Base-by-base conservation (phyloP, 225 moss, liverwort and hornwort genomes). In the Anthoceros angustus region DNA sequence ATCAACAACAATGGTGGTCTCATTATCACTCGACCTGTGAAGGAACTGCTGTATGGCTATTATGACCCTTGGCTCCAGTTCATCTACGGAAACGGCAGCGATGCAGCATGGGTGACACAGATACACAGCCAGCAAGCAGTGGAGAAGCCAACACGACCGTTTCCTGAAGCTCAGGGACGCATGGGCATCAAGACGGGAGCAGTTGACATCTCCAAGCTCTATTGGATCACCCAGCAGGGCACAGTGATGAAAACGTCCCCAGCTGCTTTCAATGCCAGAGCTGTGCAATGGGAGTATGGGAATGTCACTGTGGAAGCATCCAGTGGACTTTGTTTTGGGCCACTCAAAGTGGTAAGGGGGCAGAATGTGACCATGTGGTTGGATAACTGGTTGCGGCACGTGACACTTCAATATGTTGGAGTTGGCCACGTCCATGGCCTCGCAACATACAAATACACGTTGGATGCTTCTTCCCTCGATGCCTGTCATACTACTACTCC, bases 161-260 rank as follows among this genome's bases (percentile, higher is more conserved):
- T 55, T 55, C 55, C 55, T 55, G 55, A 55, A 20, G 55, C 14
- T 15, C 12, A 55, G 55, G 55, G 16, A 15, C 23, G 23, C 55
- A 55, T 55, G 55, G 55, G 55, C n/a, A 55, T 55, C 18, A 55
- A 55, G 8, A 9, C n/a, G 23, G 55, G 55, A 18, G 23, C 55
- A 0, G 14, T 9, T 20, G 55, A 55, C 14, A 55, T 15, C 16
- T 15, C 16, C 5, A 55, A 55, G 55, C 55, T 55, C 8, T 55
- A 55, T 23, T 55, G 55, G 55, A 55, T 55, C 55, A 55, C 55
- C 23, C 55, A 55, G 55, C 55, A 55, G n/a, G 55, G 55, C 55
- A 55, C 55, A 55, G 23, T 55, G 23, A 15, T 55, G 55, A 9
- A 55, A 23, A 55, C 8, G 12, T 15, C n/a, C 23, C 55, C 55